Evolutionary conservation across 768 basidiomycete genomes (phyloP).

Genomic region (Mycena leptocephala): DNA sequence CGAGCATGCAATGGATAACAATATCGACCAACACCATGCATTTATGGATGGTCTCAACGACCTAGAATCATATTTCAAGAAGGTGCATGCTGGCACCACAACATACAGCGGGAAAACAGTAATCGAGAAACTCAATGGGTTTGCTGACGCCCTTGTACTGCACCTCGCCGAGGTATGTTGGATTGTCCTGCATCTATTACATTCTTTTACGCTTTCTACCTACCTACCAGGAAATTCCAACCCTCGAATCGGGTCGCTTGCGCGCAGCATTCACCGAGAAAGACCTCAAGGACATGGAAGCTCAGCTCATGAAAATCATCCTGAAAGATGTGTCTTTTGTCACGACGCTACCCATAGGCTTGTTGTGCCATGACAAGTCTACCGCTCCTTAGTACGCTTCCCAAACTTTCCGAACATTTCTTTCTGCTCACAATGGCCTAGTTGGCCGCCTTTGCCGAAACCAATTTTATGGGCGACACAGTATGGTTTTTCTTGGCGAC

Average conservation of each 20-base stretch:
- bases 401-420: neutral
- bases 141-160: slow-evolving; percentile 44
- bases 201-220: neutral
- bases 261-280: slow-evolving; percentile 43
- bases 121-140: slow-evolving; percentile 43
- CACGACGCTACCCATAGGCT: slow-evolving; percentile 40
- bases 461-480: slow-evolving; percentile 41
- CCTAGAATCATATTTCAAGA: slow-evolving; percentile 57
- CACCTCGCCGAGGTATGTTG: slow-evolving; percentile 46
- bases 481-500: slow-evolving; percentile 43
- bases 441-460: slow-evolving; percentile 48
- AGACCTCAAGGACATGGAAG: slow-evolving; percentile 44
- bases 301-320: slow-evolving; percentile 36
- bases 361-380: slow-evolving; percentile 42
- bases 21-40: slow-evolving; percentile 45
- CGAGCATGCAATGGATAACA: slow-evolving; percentile 36
- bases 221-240: slow-evolving; percentile 44
- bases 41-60: slow-evolving; percentile 46
- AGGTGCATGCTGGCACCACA: slow-evolving; percentile 71
- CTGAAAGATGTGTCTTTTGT: slow-evolving; percentile 40
- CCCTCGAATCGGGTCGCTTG: slow-evolving; percentile 42
- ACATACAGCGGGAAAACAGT: slow-evolving; percentile 62
- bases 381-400: slow-evolving; percentile 40
- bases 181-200: neutral
- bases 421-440: neutral